Base-by-base conservation (phyloP, 2,329 filamentous ascomycete genomes). In the Alternaria arbusti region DNA sequence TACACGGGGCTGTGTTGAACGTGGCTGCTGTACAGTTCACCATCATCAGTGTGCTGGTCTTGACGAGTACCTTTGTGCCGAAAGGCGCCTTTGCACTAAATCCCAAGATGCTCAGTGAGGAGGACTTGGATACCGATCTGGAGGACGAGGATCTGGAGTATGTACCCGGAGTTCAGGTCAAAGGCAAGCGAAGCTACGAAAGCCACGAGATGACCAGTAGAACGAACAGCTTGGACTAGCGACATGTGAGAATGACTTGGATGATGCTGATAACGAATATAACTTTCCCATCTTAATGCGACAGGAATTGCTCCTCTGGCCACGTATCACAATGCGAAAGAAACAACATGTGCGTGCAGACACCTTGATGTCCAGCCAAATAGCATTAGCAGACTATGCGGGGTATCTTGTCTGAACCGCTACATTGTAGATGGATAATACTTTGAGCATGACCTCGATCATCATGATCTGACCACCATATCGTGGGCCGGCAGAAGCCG, bases 21-120 rank as follows among this genome's bases (percentile, higher is more conserved):
- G 80, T 84, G 8, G 83, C 77, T 4, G 84, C 83, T 25, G 79
- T 85, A 15, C 84, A 86, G 65, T 84, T 84, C 60, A 83, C 83
- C 0, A 71, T 85, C 12, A 78, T 85, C 30, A 74, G 73, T 8
- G 74, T 73, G 1, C 64, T 85, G 25, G 79, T 85, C 11, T 70
- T 85, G 26, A 74, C 75, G 1, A 78, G 83, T 13, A 85, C 83
- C 0, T 83, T 85, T 46, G 79, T 85, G 11, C 83, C 84, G 1
- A 79, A 79, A 64, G 83, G 84, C 1, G 75, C 84, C 0, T 77
- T 81, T 11, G 68, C 78, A 1, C 71, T 84, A 40, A 86, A 86
- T 54, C 84, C 83, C 0, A 72, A 76, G 69, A 79, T 82, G 63
- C 72, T 84, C 20, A 77, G 75, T 40, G 79, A 80, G n/a, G 78